phyloP scores from a whole-genome alignment of 2,329 filamentous ascomycete species.

The Blastomyces gilchristii region DNA sequence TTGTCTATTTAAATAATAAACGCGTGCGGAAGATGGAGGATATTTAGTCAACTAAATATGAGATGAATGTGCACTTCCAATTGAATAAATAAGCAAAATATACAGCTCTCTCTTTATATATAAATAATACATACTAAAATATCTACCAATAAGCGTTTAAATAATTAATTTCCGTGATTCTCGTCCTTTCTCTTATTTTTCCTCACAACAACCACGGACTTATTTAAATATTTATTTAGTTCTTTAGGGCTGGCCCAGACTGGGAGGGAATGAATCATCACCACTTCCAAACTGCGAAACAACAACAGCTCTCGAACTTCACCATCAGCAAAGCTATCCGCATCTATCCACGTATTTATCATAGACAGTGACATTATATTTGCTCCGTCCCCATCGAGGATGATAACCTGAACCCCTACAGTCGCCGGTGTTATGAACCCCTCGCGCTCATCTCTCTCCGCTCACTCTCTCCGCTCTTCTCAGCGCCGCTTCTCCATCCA shows the following conservation, averaged over 20 bases:
- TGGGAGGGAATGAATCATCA: background rate
- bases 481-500: slow-evolving; percentile 24
- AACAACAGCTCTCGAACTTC: background rate
- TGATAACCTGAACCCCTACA: slow-evolving; percentile 11
- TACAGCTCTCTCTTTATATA: background rate
- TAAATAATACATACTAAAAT: background rate
- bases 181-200: background rate
- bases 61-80: background rate
- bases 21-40: background rate
- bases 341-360: background rate
- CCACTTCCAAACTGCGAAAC: background rate
- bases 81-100: background rate
- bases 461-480: slow-evolving; percentile 24
- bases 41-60: no score
- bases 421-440: slow-evolving; percentile 33
- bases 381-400: slow-evolving; percentile 1
- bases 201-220: background rate
- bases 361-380: background rate
- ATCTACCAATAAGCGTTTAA: background rate
- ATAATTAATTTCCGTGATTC: background rate
- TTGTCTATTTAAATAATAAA: background rate
- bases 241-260: background rate
- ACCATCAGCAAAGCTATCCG: background rate
- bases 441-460: slow-evolving; percentile 27
- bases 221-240: background rate